These are phyloP conservation scores for Lignosus rhinocerotis DNA, from an alignment of 1,284 basidiomycete species.

Conservation along the genomic window DNA sequence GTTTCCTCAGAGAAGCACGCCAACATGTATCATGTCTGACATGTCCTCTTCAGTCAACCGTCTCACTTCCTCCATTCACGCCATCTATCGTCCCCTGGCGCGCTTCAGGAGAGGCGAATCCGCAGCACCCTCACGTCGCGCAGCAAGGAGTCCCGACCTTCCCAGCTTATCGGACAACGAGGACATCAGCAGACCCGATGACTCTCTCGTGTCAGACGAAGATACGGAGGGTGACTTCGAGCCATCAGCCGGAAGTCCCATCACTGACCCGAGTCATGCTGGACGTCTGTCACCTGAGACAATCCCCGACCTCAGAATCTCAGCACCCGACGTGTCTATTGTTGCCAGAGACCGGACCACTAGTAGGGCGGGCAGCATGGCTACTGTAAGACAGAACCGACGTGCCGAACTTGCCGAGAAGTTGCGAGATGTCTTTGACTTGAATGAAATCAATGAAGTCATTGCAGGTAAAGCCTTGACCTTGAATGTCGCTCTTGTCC, in stretches of 20 bases:
- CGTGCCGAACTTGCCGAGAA: slow-evolving; percentile 79
- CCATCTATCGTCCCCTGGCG: slow-evolving; percentile 81
- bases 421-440: slow-evolving; percentile 81
- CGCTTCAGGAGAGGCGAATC: slow-evolving; percentile 52
- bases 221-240: slow-evolving; percentile 66
- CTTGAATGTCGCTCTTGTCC: not conserved
- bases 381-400: slow-evolving; percentile 70
- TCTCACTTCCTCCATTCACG: slow-evolving; percentile 82
- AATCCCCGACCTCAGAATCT: slow-evolving; percentile 14
- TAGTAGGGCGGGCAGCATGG: slow-evolving; percentile 50
- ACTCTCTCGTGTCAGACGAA: slow-evolving; percentile 42
- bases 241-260: slow-evolving; percentile 34
- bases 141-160: slow-evolving; percentile 22
- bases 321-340: slow-evolving; percentile 3
- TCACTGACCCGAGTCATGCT: slow-evolving; percentile 15
- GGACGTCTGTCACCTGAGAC: slow-evolving; percentile 17
- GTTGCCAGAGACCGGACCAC: not conserved
- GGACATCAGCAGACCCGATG: slow-evolving; percentile 31
- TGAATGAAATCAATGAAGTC: slow-evolving; percentile 80
- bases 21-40: not conserved
- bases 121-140: slow-evolving; percentile 26
- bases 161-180: slow-evolving; percentile 31
- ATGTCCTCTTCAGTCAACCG: slow-evolving; percentile 31
- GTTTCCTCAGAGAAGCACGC: slow-evolving; percentile 15
- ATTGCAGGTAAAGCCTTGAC: slow-evolving; percentile 60